Percentiles rank a stretch among this genome's conserved stretches.
These are phyloP conservation scores for Ganoderma resinaceum DNA, from an alignment of 1,284 basidiomycete genomes.

Conservation along the genomic window DNA sequence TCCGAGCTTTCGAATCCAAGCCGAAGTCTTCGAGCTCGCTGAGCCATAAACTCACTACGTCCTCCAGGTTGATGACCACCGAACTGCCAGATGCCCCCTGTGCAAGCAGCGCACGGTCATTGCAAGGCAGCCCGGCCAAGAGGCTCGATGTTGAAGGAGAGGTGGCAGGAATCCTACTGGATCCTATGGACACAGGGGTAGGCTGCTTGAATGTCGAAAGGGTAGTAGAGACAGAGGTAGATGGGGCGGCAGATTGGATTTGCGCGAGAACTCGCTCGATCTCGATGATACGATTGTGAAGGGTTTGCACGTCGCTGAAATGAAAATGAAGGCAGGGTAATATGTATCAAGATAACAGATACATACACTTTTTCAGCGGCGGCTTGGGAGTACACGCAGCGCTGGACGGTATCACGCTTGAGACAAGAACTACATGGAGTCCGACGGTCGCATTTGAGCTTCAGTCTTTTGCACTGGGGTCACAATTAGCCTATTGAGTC, in stretches of 20 bases:
- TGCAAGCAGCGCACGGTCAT: constrained; percentile 51
- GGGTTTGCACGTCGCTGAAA: constrained; percentile 74
- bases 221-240: constrained; percentile 28
- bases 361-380: constrained; percentile 82
- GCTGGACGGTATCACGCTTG: constrained; percentile 75
- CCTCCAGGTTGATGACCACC: constrained; percentile 61
- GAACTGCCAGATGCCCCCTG: constrained; percentile 53
- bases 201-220: constrained; percentile 34
- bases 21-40: constrained; percentile 32
- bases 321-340: constrained; percentile 7
- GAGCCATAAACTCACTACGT: constrained; percentile 66
- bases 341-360: constrained; percentile 9
- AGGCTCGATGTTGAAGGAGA: constrained; percentile 28
- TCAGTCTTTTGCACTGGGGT: constrained; percentile 79
- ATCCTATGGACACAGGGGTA: constrained; percentile 16
- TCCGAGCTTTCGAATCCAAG: constrained; percentile 20
- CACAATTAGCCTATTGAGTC: constrained; percentile 7
- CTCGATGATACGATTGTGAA: constrained; percentile 77
- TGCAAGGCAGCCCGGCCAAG: constrained; percentile 39
- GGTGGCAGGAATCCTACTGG: constrained; percentile 35
- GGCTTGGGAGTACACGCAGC: constrained; percentile 80
- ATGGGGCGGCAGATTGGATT: constrained; percentile 39
- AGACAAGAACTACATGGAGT: constrained; percentile 77
- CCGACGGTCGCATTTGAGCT: constrained; percentile 80
- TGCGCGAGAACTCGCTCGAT: constrained; percentile 61